phyloP scores from a whole-genome alignment of 306 rosid genomes.

The Castanea mollissima region DNA sequence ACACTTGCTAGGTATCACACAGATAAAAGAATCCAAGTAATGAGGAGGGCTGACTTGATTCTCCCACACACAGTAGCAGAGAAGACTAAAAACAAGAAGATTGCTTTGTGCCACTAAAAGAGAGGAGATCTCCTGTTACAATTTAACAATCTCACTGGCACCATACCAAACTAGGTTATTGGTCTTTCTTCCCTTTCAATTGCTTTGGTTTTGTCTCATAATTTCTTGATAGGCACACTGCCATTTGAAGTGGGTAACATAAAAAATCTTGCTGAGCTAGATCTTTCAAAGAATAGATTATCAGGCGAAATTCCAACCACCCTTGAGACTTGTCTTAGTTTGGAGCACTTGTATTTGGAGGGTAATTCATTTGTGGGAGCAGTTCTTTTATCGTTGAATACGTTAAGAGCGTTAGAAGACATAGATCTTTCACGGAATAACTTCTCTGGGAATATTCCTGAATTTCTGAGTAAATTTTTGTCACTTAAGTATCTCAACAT shows the following conservation, averaged over 20 bases:
- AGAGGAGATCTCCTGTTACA: too few species aligned
- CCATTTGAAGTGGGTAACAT: slow-evolving; percentile 33
- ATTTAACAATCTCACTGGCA: slow-evolving; percentile 34
- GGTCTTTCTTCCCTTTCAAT: slow-evolving; percentile 36
- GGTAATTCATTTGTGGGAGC: slow-evolving; percentile 36
- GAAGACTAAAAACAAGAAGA: too few species aligned
- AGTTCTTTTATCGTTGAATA: slow-evolving; percentile 25
- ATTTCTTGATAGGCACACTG: slow-evolving; percentile 29
- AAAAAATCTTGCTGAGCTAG: slow-evolving; percentile 19
- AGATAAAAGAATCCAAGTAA: too few species aligned
- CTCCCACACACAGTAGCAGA: too few species aligned
- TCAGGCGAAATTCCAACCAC: slow-evolving; percentile 37
- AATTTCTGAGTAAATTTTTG: slow-evolving; percentile 23
- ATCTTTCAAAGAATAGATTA: slow-evolving; percentile 30
- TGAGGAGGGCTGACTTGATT: too few species aligned
- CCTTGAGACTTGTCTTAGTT: slow-evolving; percentile 28
- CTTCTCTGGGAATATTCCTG: slow-evolving; percentile 37
- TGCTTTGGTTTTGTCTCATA: slow-evolving; percentile 35
- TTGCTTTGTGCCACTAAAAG: too few species aligned
- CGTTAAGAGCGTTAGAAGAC: slow-evolving; percentile 32
- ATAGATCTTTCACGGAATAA: slow-evolving; percentile 34
- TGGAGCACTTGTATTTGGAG: slow-evolving; percentile 28
- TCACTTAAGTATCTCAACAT: slow-evolving; percentile 27
- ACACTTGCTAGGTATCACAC: too few species aligned
- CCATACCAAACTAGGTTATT: slow-evolving; percentile 34